Conservation (phyloP, 225 moss, liverwort and hornwort genomes). For the Thuidium tamariscinum region DNA sequence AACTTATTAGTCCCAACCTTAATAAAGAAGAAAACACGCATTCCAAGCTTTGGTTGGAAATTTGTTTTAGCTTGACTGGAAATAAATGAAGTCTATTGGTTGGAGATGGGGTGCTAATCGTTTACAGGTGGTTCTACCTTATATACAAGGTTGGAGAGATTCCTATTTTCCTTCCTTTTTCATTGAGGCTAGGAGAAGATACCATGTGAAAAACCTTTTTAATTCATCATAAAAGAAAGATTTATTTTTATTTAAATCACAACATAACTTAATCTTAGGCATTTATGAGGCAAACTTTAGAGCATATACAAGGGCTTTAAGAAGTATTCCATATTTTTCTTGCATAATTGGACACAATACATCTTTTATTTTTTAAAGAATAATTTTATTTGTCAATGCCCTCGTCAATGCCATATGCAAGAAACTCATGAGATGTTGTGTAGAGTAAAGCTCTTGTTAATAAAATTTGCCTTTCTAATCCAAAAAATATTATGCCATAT, state of each 20-base stretch:
- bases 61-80: too few species aligned
- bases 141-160: fast-evolving
- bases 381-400: too few species aligned
- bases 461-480: fast-evolving
- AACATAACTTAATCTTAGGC: too few species aligned
- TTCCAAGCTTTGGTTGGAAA: too few species aligned
- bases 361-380: too few species aligned
- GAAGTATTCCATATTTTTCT: fast-evolving
- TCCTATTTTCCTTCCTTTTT: not conserved
- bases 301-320: not conserved
- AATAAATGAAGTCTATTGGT: too few species aligned
- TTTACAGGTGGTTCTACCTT: too few species aligned
- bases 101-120: too few species aligned
- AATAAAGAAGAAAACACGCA: too few species aligned
- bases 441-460: fast-evolving
- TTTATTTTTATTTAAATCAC: not conserved
- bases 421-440: fast-evolving
- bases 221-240: not conserved
- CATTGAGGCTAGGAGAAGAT: fast-evolving
- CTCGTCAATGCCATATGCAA: fast-evolving
- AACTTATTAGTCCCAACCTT: too few species aligned
- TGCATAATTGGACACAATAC: fast-evolving
- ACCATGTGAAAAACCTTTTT: not conserved
- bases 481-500: not conserved
- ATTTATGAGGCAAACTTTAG: fast-evolving